A percentile compares a stretch with the other conserved stretches of the same genome.
Conservation (phyloP, 306 rosid species). For the Lathyrus sativus region DNA sequence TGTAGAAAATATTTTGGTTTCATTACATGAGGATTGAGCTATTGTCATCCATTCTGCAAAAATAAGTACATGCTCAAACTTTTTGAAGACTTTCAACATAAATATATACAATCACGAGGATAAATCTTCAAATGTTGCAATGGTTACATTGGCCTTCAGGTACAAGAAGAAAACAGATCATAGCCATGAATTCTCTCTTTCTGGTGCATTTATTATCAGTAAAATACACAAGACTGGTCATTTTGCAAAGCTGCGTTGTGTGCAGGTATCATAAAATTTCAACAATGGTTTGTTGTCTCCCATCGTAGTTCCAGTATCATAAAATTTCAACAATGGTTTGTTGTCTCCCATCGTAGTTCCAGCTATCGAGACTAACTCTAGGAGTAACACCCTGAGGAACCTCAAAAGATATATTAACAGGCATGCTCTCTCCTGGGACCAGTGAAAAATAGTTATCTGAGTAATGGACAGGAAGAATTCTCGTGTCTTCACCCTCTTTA, state of each 20-base stretch:
- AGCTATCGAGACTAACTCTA: constrained; percentile 64
- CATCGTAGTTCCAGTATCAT: constrained; percentile 60
- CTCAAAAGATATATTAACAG: constrained; percentile 64
- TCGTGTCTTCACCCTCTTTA: constrained; percentile 74
- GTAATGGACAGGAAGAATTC: constrained; percentile 92
- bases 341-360: constrained; percentile 61
- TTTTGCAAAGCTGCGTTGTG: constrained; percentile 11
- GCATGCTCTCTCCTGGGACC: constrained; percentile 76
- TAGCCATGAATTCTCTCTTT: not conserved
- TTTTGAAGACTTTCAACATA: too few relatives aligned
- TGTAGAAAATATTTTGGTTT: too few relatives aligned
- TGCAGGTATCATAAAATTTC: constrained; percentile 35
- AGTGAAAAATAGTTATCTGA: constrained; percentile 89
- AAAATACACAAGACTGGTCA: constrained; percentile 5
- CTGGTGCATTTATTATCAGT: not conserved
- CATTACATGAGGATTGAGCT: too few relatives aligned
- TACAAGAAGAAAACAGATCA: not conserved
- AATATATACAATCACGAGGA: too few relatives aligned
- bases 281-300: constrained; percentile 42
- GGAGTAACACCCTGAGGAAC: constrained; percentile 74
- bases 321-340: constrained; percentile 41
- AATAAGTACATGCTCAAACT: too few relatives aligned
- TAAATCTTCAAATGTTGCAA: too few relatives aligned
- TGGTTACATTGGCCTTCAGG: too few relatives aligned
- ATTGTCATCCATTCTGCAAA: too few relatives aligned